Conservation (phyloP, 2,329 filamentous ascomycete genomes). For the Pestalotiopsis sp. region DNA sequence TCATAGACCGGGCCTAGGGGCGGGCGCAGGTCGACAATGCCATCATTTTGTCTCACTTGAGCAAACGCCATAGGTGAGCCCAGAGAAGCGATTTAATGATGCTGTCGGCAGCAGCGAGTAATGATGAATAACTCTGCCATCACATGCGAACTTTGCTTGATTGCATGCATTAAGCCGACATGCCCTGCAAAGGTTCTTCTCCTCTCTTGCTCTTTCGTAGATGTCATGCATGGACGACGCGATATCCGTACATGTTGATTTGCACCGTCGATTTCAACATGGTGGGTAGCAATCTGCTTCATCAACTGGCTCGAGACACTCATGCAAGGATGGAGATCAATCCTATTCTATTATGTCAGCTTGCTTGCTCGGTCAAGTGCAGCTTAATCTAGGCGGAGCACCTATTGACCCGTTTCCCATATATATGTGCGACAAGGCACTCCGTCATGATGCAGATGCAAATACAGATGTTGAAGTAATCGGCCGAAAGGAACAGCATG, state of each 20-base stretch:
- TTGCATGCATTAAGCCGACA: background rate
- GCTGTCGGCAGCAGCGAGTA: constrained; percentile 11
- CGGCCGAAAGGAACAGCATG: too few species aligned
- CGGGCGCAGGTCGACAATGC: constrained; percentile 6
- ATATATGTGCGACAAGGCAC: background rate
- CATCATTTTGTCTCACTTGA: constrained; percentile 15
- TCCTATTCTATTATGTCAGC: background rate
- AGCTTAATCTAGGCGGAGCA: background rate
- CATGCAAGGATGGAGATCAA: background rate
- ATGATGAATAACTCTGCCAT: background rate
- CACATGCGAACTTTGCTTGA: background rate
- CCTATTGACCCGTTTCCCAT: background rate
- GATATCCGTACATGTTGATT: background rate
- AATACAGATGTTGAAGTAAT: background rate
- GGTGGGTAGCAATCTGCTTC: background rate
- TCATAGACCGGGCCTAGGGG: background rate
- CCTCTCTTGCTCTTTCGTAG: background rate
- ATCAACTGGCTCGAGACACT: background rate
- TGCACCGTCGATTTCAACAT: background rate
- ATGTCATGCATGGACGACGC: background rate
- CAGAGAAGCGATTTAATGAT: background rate
- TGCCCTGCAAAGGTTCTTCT: background rate
- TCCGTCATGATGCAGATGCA: background rate
- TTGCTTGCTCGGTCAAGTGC: background rate
- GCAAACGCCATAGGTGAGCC: constrained; percentile 4